Conservation (phyloP, 202 grass and related monocot genomes). For the Miscanthus sacchariflorus region DNA sequence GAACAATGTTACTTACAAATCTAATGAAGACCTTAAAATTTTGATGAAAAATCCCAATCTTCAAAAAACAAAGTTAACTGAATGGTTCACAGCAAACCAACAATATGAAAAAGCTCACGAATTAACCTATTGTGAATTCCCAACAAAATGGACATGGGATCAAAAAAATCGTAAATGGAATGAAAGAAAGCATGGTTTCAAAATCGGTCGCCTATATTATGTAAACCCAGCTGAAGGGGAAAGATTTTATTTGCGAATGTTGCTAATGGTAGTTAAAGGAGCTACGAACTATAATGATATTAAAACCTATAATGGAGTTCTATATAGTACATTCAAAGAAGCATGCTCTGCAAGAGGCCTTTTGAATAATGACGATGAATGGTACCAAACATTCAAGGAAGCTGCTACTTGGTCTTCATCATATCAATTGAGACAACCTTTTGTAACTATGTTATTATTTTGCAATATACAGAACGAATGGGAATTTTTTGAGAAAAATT, state of each 20-base stretch:
- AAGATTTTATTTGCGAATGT: not conserved
- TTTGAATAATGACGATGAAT: not conserved
- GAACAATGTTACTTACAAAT: not conserved
- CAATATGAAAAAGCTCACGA: not conserved
- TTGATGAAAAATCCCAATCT: not conserved
- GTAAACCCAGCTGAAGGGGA: not conserved
- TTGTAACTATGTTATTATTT: not conserved
- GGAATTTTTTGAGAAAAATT: not conserved
- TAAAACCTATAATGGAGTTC: not conserved
- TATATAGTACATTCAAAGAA: not conserved
- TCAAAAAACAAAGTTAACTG: not conserved
- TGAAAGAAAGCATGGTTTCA: not conserved
- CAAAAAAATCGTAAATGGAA: not conserved
- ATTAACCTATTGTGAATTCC: not conserved
- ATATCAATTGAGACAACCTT: not conserved
- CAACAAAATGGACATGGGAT: conserved; percentile 6
- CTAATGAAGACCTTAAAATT: not conserved
- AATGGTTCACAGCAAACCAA: not conserved
- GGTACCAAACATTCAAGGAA: not conserved
- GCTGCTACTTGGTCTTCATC: not conserved
- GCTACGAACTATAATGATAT: not conserved
- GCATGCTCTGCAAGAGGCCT: not conserved
- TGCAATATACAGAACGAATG: not conserved
- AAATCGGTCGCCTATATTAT: not conserved
- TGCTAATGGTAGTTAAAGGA: not conserved